Evolutionary conservation across 192 early-diverging fungal genomes (phyloP).

Genomic region (Coemansia sp.): DNA sequence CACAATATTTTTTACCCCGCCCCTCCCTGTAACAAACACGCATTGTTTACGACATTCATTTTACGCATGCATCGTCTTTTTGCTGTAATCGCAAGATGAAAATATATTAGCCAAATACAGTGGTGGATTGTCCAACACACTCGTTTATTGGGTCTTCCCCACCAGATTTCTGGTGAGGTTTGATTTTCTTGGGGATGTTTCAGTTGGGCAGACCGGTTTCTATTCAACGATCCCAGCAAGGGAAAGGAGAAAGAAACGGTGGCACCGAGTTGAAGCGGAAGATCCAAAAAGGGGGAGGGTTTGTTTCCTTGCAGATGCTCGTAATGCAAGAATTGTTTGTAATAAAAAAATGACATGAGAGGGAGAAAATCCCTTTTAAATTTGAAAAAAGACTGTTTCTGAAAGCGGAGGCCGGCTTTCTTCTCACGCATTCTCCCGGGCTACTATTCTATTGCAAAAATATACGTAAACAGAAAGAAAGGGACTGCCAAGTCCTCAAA

Average conservation of each 20-base stretch:
- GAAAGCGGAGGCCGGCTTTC: conserved; percentile 2
- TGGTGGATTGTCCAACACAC: too few species aligned
- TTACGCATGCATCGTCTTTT: too few species aligned
- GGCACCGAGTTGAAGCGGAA: not conserved
- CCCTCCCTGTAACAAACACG: conserved; percentile 7
- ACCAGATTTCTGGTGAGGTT: not conserved
- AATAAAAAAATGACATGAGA: not conserved
- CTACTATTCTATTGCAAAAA: not conserved
- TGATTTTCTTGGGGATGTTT: too few species aligned
- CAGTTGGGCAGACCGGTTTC: too few species aligned
- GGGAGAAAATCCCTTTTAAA: not conserved
- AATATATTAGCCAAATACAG: too few species aligned
- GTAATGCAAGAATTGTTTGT: conserved; percentile 7
- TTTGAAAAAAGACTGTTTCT: conserved; percentile 5
- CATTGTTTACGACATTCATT: not conserved
- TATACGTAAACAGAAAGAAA: not conserved
- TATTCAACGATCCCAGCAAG: too few species aligned
- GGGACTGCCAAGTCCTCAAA: not conserved
- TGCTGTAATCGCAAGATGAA: too few species aligned
- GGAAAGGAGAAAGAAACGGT: too few species aligned
- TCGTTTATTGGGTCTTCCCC: conserved; percentile 1
- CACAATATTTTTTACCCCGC: not conserved
- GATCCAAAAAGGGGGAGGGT: not conserved
- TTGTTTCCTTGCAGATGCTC: not conserved
- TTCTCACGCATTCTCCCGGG: conserved; percentile 16